Evolutionary conservation across 2,329 filamentous ascomycete species (phyloP), one percentile per base, ranked within the genome.

Genomic region (Xylaria sp.): DNA sequence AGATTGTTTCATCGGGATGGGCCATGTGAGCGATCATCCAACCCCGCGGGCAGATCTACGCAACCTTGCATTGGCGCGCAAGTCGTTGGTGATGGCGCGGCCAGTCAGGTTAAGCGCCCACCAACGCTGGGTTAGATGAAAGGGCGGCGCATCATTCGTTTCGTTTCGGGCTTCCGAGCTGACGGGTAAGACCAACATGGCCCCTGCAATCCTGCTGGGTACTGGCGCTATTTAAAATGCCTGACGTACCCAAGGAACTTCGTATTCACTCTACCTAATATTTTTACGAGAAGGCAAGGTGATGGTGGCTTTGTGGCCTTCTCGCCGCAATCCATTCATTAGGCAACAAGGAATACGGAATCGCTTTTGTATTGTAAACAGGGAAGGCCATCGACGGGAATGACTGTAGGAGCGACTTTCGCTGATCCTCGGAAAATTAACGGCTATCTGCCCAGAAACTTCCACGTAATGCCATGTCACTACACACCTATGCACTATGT

Each of bases 91-190:
- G 28, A 31, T n/a, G 28, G 9, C 28, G 28, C 37, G 31, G 19
- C 61, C 61, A 64, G 40, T 61, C 47, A 64, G 15, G 33, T 57
- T 64, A 64, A 64, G 61, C 61, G 61, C 61, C 61, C 53, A 51
- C 19, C 38, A 19, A n/a, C 19, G 23, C 50, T n/a, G 57, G 57
- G 11, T 57, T 53, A 49, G 52, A 61, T 64, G 45, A 60, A 62
- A 54, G 61, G 52, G 57, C 54, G 19, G 42, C 17, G 28, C 37
- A 37, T 51, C 42, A 50, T 45, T 46, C 11, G 33, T 42, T 37
- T 43, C 31, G 38, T 54, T 33, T 40, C 19, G 33, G 5, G 12
- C 33, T 38, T 55, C 45, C 38, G 31, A 28, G 57, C 49, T 59
- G 49, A 47, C 38, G 47, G 56, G 46, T 57, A 47, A 35, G 35